A percentile compares a stretch with the other conserved stretches of the same genome.
Evolutionary conservation across 2,329 filamentous ascomycete genomes (phyloP).

Genomic region (Trichoderma citrinoviride): DNA sequence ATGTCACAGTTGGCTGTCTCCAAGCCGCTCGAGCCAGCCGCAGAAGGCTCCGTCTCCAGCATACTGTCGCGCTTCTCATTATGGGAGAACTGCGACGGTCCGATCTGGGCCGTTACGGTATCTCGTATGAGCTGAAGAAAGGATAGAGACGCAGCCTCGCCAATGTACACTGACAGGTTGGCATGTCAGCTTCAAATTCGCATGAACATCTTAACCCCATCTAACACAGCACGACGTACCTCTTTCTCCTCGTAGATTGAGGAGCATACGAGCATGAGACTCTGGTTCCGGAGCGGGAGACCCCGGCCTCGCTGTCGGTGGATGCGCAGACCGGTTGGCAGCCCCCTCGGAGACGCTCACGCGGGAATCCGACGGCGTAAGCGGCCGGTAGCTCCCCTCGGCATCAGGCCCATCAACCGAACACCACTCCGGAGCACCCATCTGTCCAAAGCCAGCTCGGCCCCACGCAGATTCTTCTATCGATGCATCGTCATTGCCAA

Average conservation of each 20-base stretch:
- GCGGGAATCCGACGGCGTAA: conserved; percentile 34
- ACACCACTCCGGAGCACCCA: conserved; percentile 1
- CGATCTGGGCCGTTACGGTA: conserved; percentile 48
- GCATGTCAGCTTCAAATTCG: too few species aligned
- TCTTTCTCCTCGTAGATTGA: conserved; percentile 52
- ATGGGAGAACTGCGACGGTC: conserved; percentile 53
- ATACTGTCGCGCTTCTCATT: conserved; percentile 50
- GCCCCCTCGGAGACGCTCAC: conserved; percentile 25
- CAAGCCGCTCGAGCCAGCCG: conserved; percentile 5
- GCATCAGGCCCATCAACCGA: neutral
- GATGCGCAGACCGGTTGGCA: conserved; percentile 23
- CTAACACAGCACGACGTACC: conserved; percentile 35
- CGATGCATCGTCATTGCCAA: neutral
- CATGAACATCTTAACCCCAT: too few species aligned
- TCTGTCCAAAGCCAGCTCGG: neutral
- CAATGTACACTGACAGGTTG: conserved; percentile 43
- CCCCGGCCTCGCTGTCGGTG: conserved; percentile 1
- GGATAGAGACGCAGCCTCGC: conserved; percentile 52
- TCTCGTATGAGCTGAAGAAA: conserved; percentile 54
- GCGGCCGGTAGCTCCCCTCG: conserved; percentile 24
- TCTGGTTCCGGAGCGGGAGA: conserved; percentile 16
- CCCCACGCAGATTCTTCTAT: conserved; percentile 5
- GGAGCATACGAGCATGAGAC: conserved; percentile 43
- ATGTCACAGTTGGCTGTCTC: conserved; percentile 19
- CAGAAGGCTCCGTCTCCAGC: conserved; percentile 46